Percentiles rank a stretch among this genome's conserved stretches.
Conservation (phyloP, 2,329 filamentous ascomycete genomes). For the Trichophyton mentagrophytes region DNA sequence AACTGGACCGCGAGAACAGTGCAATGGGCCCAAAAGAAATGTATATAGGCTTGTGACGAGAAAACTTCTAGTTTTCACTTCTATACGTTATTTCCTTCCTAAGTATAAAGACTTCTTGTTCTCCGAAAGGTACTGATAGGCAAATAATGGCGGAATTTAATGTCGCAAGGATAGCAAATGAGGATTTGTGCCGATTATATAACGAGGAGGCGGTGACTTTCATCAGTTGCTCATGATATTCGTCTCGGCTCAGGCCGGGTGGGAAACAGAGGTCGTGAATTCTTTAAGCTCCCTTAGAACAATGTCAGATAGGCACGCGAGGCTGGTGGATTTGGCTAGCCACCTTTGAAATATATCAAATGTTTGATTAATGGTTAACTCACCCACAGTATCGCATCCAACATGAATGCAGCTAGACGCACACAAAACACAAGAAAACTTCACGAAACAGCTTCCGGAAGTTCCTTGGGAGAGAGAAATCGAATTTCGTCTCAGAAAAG, state of each 20-base stretch:
- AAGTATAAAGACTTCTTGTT: background rate
- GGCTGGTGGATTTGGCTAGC: background rate
- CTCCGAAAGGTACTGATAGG: background rate
- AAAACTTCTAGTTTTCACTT: background rate
- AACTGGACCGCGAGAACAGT: no score
- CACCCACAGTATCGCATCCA: background rate
- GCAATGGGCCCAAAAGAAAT: background rate
- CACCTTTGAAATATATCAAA: constrained; percentile 25
- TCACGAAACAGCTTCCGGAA: background rate
- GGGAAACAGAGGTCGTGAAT: background rate
- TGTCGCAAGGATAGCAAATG: background rate
- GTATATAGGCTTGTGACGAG: background rate
- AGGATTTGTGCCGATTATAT: background rate
- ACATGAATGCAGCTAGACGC: background rate
- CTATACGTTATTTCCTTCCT: background rate
- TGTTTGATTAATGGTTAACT: background rate
- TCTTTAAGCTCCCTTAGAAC: background rate
- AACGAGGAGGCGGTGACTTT: background rate
- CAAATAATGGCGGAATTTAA: background rate
- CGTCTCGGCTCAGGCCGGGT: background rate
- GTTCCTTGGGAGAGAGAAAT: background rate
- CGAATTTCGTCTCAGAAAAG: background rate
- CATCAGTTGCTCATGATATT: background rate
- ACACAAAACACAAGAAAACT: no score
- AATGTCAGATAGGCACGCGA: background rate